Percentiles rank a stretch among this genome's conserved stretches.
Conservation (phyloP, 768 basidiomycete species). For the Lentinus tigrinus region DNA sequence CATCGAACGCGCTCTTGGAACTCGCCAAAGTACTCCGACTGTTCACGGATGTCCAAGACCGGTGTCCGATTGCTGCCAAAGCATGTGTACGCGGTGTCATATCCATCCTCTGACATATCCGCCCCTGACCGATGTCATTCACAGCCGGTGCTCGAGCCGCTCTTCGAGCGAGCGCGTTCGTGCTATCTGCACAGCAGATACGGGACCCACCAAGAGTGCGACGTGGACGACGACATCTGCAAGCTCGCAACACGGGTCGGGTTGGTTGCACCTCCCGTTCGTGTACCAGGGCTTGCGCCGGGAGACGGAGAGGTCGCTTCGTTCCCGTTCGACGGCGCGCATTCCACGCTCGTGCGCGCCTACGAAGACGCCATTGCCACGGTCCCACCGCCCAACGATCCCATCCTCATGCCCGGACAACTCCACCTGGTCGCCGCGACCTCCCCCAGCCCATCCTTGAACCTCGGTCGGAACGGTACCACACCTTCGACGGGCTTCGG, state of each 20-base stretch:
- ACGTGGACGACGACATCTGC: slow-evolving; percentile 23
- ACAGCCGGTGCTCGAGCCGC: slow-evolving; percentile 57
- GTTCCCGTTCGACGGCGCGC: slow-evolving; percentile 24
- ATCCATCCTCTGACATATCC: neutral
- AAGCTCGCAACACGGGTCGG: slow-evolving; percentile 22
- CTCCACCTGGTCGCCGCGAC: slow-evolving; percentile 7
- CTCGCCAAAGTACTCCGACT: slow-evolving; percentile 57
- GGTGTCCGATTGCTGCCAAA: slow-evolving; percentile 60
- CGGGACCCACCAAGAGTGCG: slow-evolving; percentile 18
- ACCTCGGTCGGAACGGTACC: neutral
- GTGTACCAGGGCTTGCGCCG: neutral
- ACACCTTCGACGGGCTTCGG: slow-evolving; percentile 12
- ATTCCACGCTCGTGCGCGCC: slow-evolving; percentile 20
- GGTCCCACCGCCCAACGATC: slow-evolving; percentile 17
- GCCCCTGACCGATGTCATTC: neutral
- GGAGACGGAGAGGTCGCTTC: slow-evolving; percentile 5
- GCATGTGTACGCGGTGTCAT: slow-evolving; percentile 46
- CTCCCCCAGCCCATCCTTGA: neutral
- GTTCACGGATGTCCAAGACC: slow-evolving; percentile 54
- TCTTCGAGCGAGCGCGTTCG: slow-evolving; percentile 50
- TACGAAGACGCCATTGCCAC: slow-evolving; percentile 22
- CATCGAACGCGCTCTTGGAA: slow-evolving; percentile 58
- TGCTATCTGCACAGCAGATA: slow-evolving; percentile 41
- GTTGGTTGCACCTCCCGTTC: slow-evolving; percentile 8
- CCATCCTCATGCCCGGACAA: slow-evolving; percentile 15